Evolutionary conservation across 2,329 filamentous ascomycete genomes (phyloP).

Genomic region (Penicillium psychrosexuale): DNA sequence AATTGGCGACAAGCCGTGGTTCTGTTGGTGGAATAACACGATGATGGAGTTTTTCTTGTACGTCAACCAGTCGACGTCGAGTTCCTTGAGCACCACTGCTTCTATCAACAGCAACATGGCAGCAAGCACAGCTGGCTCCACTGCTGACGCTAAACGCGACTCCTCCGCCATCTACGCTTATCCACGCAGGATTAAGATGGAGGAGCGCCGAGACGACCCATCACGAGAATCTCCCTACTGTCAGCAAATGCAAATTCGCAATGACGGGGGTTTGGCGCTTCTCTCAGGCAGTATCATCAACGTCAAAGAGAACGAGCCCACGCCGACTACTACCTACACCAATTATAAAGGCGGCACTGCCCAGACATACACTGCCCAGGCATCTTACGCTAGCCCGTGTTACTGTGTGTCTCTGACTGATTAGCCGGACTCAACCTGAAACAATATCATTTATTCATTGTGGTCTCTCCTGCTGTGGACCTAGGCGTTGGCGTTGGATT

Average conservation of each 20-base stretch:
- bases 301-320: conserved; percentile 37
- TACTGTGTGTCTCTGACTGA: conserved; percentile 38
- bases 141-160: conserved; percentile 12
- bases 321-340: conserved; percentile 34
- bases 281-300: conserved; percentile 29
- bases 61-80: conserved; percentile 50
- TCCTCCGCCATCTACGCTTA: conserved; percentile 31
- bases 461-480: conserved; percentile 15
- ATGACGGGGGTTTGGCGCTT: conserved; percentile 46
- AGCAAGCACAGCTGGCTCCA: conserved; percentile 19
- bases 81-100: conserved; percentile 22
- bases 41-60: conserved; percentile 67
- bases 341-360: conserved; percentile 23
- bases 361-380: conserved; percentile 37
- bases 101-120: conserved; percentile 15
- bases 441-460: conserved; percentile 19
- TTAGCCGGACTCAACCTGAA: conserved; percentile 23
- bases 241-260: conserved; percentile 60
- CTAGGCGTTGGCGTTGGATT: conserved; percentile 26
- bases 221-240: conserved; percentile 55
- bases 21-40: conserved; percentile 67
- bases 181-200: conserved; percentile 62
- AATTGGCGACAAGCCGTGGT: conserved; percentile 64
- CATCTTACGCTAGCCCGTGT: conserved; percentile 35
- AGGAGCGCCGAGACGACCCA: conserved; percentile 57